Evolutionary conservation across 73 alveolate species (phyloP).

Genomic region (Durusdinium trenchii): DNA sequence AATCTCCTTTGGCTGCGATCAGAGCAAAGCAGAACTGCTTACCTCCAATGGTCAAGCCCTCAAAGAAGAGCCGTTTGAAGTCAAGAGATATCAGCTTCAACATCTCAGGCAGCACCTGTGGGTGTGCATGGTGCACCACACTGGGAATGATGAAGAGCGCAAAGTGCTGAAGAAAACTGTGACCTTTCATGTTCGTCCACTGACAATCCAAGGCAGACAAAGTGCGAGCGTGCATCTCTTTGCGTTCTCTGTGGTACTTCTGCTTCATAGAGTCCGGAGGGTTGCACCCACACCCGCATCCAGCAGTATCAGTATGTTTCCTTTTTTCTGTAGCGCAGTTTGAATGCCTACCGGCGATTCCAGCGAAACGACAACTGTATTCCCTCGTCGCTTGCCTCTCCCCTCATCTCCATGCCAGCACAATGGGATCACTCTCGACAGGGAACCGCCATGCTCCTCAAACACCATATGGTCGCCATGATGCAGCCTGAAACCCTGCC

Average conservation of each 20-base stretch:
- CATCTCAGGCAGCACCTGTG: not conserved
- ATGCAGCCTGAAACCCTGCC: not conserved
- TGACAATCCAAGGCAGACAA: not conserved
- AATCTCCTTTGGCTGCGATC: not conserved
- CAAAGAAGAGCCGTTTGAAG: not conserved
- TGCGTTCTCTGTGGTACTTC: not conserved
- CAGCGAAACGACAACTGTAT: not conserved
- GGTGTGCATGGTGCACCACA: not conserved
- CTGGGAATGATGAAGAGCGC: not conserved
- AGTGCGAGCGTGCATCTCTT: not conserved
- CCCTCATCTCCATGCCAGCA: not conserved
- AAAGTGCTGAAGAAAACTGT: not conserved
- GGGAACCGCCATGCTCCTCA: not conserved
- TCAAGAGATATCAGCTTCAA: not conserved
- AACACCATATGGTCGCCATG: not conserved
- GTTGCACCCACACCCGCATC: not conserved
- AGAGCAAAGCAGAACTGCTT: not conserved
- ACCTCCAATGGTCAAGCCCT: not conserved
- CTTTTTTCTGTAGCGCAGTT: not conserved
- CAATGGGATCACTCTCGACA: not conserved
- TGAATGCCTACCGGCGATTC: not conserved
- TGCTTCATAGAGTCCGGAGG: not conserved
- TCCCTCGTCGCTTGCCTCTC: not conserved
- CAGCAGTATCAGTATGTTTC: not conserved
- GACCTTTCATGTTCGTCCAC: not conserved